A percentile compares a stretch with the other conserved stretches of the same genome.
Evolutionary conservation across 2,329 filamentous ascomycete species (phyloP).

Genomic region (Colletotrichum echinochloae): DNA sequence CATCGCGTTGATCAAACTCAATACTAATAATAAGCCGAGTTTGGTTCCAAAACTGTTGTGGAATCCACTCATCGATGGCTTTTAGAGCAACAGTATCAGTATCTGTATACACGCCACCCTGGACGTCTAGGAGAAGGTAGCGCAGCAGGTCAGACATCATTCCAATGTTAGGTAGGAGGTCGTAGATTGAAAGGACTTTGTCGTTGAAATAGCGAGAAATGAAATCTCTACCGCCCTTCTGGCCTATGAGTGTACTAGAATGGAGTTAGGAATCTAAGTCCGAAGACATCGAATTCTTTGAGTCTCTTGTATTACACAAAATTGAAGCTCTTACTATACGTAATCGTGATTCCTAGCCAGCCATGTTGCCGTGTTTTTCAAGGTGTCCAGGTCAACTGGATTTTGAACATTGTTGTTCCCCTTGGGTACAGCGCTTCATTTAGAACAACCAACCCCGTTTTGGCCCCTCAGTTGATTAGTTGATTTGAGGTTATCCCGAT

Average conservation of each 20-base stretch:
- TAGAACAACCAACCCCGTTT: too few relatives aligned
- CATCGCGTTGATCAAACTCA: slow-evolving; percentile 49
- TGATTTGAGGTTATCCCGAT: too few relatives aligned
- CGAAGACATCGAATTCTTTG: not conserved
- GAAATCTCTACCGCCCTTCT: slow-evolving; percentile 44
- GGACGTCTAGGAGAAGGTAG: slow-evolving; percentile 45
- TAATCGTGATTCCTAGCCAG: slow-evolving; percentile 37
- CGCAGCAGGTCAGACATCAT: slow-evolving; percentile 49
- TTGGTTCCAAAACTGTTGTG: slow-evolving; percentile 39
- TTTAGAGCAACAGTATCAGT: slow-evolving; percentile 69
- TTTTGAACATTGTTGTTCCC: not conserved
- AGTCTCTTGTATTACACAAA: not conserved
- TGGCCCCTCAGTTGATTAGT: too few relatives aligned
- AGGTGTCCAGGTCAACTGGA: not conserved
- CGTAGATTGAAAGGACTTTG: slow-evolving; percentile 42
- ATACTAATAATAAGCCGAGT: slow-evolving; percentile 47
- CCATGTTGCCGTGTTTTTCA: slow-evolving; percentile 36
- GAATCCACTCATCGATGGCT: slow-evolving; percentile 55
- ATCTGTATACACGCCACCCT: slow-evolving; percentile 65
- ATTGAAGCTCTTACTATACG: slow-evolving; percentile 25
- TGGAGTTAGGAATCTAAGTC: not conserved
- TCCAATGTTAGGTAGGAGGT: slow-evolving; percentile 45
- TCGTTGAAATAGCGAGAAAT: slow-evolving; percentile 40
- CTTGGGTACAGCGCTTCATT: too few relatives aligned
- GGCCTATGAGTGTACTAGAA: slow-evolving; percentile 44